phyloP scores from a whole-genome alignment of 2,329 filamentous ascomycete species.

The Pseudogymnoascus sp. region DNA sequence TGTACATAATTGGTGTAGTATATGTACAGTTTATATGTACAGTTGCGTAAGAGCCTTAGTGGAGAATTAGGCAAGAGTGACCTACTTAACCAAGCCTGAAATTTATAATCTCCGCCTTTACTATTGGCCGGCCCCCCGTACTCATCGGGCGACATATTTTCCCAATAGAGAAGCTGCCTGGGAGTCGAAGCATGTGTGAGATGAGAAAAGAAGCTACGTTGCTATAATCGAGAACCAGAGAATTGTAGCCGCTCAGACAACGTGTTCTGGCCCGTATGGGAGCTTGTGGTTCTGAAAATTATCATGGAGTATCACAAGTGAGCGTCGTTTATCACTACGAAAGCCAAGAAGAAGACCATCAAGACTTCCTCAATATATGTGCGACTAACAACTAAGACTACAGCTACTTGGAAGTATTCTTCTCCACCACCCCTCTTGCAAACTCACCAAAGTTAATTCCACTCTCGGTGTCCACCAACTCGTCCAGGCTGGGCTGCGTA shows the following conservation, averaged over 20 bases:
- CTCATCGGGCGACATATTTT: neutral
- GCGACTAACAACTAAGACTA: neutral
- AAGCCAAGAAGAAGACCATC: neutral
- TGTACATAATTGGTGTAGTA: no score
- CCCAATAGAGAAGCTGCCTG: neutral
- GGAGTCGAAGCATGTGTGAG: neutral
- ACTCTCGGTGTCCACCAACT: constrained; percentile 61
- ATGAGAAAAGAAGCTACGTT: neutral
- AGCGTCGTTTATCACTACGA: neutral
- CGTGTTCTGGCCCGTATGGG: neutral
- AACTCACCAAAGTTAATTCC: constrained; percentile 68
- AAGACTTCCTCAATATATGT: neutral
- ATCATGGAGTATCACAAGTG: neutral
- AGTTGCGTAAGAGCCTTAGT: constrained; percentile 7
- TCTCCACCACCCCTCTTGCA: constrained; percentile 37
- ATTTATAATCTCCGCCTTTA: neutral
- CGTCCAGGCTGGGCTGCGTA: constrained; percentile 87
- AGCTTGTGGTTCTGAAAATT: neutral
- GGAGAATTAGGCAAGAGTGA: constrained; percentile 8
- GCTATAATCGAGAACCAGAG: neutral
- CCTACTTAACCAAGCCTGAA: neutral
- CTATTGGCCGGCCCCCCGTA: neutral
- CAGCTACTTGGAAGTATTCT: constrained; percentile 26
- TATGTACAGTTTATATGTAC: neutral
- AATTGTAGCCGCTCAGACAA: neutral